Percentiles rank a stretch among this genome's conserved stretches.
Conservation (phyloP, 106 monocot species). For the Dioscorea zingiberensis region DNA sequence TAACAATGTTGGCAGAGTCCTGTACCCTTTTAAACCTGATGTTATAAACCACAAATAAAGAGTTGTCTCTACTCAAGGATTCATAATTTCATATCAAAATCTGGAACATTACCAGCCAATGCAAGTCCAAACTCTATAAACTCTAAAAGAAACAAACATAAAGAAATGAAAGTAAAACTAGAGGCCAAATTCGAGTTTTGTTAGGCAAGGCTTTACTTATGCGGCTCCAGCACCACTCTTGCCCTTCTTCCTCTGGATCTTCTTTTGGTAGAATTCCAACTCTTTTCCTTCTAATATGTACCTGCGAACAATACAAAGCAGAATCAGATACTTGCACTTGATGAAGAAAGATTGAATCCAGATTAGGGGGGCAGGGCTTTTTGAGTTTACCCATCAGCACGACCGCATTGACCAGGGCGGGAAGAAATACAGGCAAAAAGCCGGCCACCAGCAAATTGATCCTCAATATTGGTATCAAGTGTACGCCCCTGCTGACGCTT, state of each 20-base stretch:
- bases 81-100: background rate
- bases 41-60: no score
- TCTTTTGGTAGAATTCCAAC: slow-evolving; percentile 11
- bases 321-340: background rate
- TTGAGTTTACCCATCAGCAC: slow-evolving; percentile 33
- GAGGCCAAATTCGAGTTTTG: no score
- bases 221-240: slow-evolving; percentile 6
- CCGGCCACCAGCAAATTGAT: slow-evolving; percentile 56
- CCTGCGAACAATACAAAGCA: background rate
- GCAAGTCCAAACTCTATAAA: background rate
- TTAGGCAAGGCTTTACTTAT: background rate
- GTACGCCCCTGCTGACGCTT: slow-evolving; percentile 55
- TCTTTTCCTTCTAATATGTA: slow-evolving; percentile 8
- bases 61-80: no score
- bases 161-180: background rate
- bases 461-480: slow-evolving; percentile 64
- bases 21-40: no score
- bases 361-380: background rate
- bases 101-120: background rate
- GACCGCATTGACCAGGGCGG: slow-evolving; percentile 44
- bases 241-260: slow-evolving; percentile 15
- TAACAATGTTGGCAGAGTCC: no score
- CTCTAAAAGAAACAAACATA: background rate
- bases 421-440: slow-evolving; percentile 54
- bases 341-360: no score